Evolutionary conservation across 441 rosid genomes (phyloP), one percentile per base, ranked within the genome.

Genomic region (Bruguiera hainesii): DNA sequence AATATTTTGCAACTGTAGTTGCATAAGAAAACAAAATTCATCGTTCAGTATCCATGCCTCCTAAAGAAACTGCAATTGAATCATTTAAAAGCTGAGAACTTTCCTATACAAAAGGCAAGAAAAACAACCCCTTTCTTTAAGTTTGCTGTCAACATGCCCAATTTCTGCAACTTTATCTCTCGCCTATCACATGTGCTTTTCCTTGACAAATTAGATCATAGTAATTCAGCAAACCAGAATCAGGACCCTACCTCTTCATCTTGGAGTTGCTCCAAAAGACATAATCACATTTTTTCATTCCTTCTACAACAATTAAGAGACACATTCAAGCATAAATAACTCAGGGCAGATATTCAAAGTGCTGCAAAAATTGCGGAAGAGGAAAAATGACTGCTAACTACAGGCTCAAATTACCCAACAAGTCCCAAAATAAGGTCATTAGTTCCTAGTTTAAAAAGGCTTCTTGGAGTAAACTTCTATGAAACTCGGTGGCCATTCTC

Each of bases 221-320:
- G 23, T 21, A 21, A 21, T 21, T 0, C 23, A 21, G 23, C 69
- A 95, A 75, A 79, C 84, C 78, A 70, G 80, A 70, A 61, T 95
- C 98, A 58, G 92, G 87, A 48, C 89, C 98, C 51, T 92, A 93
- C 73, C 79, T 68, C 91, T 90, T 65, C 96, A 94, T 83, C 93
- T 87, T 66, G 98, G 99, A 76, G 37, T 33, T 33, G 37, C 37
- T 33, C 8, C 8, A 33, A 1, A 33, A 33, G 92, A 98, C 90
- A 83, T 75, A 79, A 65, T 26, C 31, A 73, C 67, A 55, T 50
- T 64, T 73, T 69, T 52, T 31, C 60, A 73, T 30, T 56, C 56
- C 57, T 63, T 67, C 25, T 48, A 61, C 52, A 37, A 55, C 26
- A 64, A 56, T 11, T 60, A 50, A 50, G 18, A 31, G 26, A 52